A percentile compares a stretch with the other conserved stretches of the same genome.
Conservation (phyloP, 139 green algal genomes). For the Haematococcus sp. region DNA sequence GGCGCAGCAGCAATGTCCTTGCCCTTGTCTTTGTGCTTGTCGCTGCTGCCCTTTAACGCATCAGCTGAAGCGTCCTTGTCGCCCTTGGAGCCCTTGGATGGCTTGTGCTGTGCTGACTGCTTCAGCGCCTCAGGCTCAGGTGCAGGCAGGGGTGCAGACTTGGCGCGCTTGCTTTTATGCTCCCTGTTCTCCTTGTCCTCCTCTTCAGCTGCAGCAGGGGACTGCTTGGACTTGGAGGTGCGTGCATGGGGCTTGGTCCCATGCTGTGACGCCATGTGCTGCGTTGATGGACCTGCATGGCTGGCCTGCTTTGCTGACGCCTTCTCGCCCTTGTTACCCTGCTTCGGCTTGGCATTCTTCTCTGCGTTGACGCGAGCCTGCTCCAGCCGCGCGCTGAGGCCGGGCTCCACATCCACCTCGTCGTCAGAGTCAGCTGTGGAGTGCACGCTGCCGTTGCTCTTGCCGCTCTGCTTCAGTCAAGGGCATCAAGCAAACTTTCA, state of each 20-base stretch:
- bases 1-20: not conserved
- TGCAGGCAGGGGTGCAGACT: conserved; percentile 1
- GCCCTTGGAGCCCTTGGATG: not conserved
- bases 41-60: not conserved
- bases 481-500: not conserved
- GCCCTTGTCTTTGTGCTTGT: not conserved
- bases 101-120: not conserved
- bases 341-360: not conserved
- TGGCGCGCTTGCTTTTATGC: not conserved
- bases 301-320: not conserved
- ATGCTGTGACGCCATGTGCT: not conserved
- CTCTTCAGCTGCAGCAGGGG: not conserved
- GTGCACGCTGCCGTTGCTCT: not conserved
- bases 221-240: not conserved
- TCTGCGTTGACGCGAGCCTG: not conserved
- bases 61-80: not conserved
- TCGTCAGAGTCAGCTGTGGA: not conserved
- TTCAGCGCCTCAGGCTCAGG: not conserved
- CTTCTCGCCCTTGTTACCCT: not conserved
- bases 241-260: not conserved
- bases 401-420: conserved; percentile 2
- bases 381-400: not conserved
- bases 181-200: not conserved
- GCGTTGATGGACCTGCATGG: not conserved
- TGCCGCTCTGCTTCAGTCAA: not conserved